Evolutionary conservation across 306 rosid species (phyloP).

Genomic region (Adenanthera pavonina): DNA sequence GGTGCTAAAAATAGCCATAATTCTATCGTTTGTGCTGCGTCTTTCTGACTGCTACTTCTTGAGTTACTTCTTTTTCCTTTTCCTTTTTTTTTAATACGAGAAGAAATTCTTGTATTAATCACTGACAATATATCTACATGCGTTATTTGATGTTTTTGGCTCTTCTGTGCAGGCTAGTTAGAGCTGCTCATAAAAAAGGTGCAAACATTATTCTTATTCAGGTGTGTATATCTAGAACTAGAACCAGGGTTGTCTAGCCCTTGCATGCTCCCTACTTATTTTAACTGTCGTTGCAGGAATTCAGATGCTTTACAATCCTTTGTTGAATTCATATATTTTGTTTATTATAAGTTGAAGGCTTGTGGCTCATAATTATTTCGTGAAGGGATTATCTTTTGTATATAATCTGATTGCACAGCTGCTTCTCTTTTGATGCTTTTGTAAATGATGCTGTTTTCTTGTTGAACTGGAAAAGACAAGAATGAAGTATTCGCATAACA

Average conservation of each 20-base stretch:
- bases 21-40: neutral
- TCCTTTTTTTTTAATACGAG: constrained; percentile 10
- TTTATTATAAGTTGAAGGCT: constrained; percentile 15
- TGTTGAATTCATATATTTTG: neutral
- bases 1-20: neutral
- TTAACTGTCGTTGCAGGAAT: neutral
- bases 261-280: constrained; percentile 17
- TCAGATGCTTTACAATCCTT: neutral
- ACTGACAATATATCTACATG: constrained; percentile 12
- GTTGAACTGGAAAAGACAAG: neutral
- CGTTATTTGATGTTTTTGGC: constrained; percentile 34
- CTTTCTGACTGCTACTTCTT: neutral
- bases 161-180: constrained; percentile 68
- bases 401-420: neutral
- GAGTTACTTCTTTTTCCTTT: neutral
- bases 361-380: neutral
- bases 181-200: constrained; percentile 86
- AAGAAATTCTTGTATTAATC: constrained; percentile 9
- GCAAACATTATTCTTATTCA: constrained; percentile 90
- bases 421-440: neutral
- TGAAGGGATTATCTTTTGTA: neutral
- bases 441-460: neutral
- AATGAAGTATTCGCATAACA: neutral
- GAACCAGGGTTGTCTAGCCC: neutral
- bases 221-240: constrained; percentile 54